Evolutionary conservation across 2,329 filamentous ascomycete species (phyloP).

Genomic region (Knufia fluminis): DNA sequence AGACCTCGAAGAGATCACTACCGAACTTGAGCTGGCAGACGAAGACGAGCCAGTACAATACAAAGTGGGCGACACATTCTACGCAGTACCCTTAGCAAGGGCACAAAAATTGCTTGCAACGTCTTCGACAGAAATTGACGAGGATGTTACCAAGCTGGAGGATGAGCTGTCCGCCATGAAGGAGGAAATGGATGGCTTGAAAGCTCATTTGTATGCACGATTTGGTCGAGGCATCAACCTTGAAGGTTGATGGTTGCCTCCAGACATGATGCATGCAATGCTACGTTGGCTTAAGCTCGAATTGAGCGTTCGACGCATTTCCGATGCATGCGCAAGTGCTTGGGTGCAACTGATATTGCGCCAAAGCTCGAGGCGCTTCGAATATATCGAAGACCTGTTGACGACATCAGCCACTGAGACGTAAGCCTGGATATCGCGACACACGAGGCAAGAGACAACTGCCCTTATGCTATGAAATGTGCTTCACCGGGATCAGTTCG

Average conservation of each 20-base stretch:
- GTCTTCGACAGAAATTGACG: constrained; percentile 64
- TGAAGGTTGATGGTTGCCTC: constrained; percentile 46
- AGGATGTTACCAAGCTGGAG: constrained; percentile 66
- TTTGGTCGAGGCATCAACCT: constrained; percentile 97
- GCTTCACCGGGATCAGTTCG: too few species aligned
- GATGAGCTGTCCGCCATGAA: constrained; percentile 64
- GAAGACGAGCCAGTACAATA: constrained; percentile 95
- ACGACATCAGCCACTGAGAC: too few species aligned
- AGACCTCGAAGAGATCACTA: constrained; percentile 85
- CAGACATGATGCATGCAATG: too few species aligned
- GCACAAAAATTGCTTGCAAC: constrained; percentile 74
- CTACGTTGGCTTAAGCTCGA: too few species aligned
- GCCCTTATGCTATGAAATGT: too few species aligned
- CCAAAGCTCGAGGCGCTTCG: too few species aligned
- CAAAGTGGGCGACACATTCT: constrained; percentile 83
- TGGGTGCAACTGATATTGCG: too few species aligned
- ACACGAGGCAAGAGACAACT: too few species aligned
- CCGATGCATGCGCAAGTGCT: too few species aligned
- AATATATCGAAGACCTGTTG: too few species aligned
- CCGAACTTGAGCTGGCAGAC: constrained; percentile 85
- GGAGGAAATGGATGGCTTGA: constrained; percentile 82
- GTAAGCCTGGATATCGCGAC: too few species aligned
- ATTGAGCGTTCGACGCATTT: too few species aligned
- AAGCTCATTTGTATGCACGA: constrained; percentile 84
- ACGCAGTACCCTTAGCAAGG: constrained; percentile 72